phyloP scores from a whole-genome alignment of 2,329 filamentous ascomycete species.

The Pyrenophora teres region DNA sequence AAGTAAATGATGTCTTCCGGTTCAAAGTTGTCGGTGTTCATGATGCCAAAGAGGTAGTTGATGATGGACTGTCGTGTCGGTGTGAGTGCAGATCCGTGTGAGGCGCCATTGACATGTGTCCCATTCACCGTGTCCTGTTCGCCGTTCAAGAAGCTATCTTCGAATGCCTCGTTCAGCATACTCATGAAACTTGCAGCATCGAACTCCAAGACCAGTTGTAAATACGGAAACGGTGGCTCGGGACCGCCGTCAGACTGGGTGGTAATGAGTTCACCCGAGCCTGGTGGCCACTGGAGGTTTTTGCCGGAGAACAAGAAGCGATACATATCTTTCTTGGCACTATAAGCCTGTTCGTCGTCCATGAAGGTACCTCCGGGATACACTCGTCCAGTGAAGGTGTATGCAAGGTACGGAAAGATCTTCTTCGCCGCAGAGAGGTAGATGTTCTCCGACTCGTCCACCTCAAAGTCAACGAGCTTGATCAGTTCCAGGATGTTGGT shows the following conservation, averaged over 20 bases:
- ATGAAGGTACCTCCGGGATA: conserved; percentile 85
- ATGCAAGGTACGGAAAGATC: conserved; percentile 93
- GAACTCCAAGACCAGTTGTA: conserved; percentile 82
- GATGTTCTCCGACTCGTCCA: conserved; percentile 63
- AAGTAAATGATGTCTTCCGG: conserved; percentile 87
- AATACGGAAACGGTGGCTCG: conserved; percentile 81
- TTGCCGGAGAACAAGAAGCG: conserved; percentile 91
- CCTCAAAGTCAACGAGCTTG: conserved; percentile 60
- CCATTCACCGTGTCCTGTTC: conserved; percentile 67
- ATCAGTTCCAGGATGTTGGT: conserved; percentile 76
- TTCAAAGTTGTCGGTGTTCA: conserved; percentile 77
- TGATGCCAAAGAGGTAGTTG: conserved; percentile 87
- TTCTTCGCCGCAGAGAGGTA: conserved; percentile 78
- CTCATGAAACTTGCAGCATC: conserved; percentile 93
- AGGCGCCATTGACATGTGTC: conserved; percentile 56
- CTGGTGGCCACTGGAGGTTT: conserved; percentile 74
- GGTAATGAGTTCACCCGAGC: conserved; percentile 63
- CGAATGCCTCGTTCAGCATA: conserved; percentile 94
- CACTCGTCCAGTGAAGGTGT: conserved; percentile 83
- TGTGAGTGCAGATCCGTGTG: conserved; percentile 40
- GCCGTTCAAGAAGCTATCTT: conserved; percentile 90
- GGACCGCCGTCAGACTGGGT: conserved; percentile 60
- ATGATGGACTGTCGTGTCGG: conserved; percentile 91
- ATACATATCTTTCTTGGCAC: conserved; percentile 87
- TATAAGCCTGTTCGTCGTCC: conserved; percentile 70